A percentile compares a stretch with the other conserved stretches of the same genome.
Evolutionary conservation across 148 eudicot genomes (phyloP).

Genomic region (Dysphania ambrosioides): DNA sequence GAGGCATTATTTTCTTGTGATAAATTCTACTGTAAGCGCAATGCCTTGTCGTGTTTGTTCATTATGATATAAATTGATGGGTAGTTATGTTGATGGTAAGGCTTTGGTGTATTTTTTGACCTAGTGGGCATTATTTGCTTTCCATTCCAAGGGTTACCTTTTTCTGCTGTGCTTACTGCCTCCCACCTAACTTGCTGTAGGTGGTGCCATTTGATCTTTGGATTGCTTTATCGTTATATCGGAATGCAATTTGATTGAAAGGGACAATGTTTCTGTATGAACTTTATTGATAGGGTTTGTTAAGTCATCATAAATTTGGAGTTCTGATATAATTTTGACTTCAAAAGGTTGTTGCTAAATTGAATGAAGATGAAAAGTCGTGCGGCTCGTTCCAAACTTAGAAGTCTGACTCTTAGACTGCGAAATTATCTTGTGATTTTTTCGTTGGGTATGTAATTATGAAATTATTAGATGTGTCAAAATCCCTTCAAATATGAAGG

Average conservation of each 20-base stretch:
- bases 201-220: slow-evolving; percentile 8
- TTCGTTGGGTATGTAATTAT: too few relatives aligned
- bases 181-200: slow-evolving; percentile 27
- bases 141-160: slow-evolving; percentile 20
- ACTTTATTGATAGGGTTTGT: background rate
- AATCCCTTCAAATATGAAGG: too few relatives aligned
- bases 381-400: background rate
- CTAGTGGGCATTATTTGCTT: slow-evolving; percentile 27
- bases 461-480: too few relatives aligned
- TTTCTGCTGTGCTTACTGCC: slow-evolving; percentile 23
- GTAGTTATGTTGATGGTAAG: slow-evolving; percentile 23
- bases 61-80: background rate
- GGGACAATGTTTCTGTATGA: background rate
- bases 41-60: slow-evolving; percentile 6
- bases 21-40: background rate
- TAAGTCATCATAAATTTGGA: background rate
- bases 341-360: slow-evolving; percentile 8
- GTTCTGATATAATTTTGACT: slow-evolving; percentile 1
- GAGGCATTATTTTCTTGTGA: slow-evolving; percentile 44
- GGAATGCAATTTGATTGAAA: background rate
- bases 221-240: background rate
- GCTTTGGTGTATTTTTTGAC: slow-evolving; percentile 14
- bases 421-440: too few relatives aligned
- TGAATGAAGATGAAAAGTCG: background rate
- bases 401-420: background rate